phyloP scores from a whole-genome alignment of 2,329 filamentous ascomycete species.

The Reticulascus tulasneorum region DNA sequence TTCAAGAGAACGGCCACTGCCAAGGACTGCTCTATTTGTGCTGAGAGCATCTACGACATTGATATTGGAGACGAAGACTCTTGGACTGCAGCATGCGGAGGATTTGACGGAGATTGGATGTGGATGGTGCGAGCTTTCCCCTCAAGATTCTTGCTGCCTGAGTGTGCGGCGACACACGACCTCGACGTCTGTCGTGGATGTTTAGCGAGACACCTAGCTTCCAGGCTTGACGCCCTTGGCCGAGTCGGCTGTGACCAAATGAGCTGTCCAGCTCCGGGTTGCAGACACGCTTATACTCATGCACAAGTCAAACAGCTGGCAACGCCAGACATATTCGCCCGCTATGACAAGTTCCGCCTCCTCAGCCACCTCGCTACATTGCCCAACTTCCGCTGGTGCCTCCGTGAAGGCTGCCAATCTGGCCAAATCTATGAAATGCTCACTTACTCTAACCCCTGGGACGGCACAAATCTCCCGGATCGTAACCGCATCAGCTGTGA shows the following conservation, averaged over 20 bases:
- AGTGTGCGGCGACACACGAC: conserved; percentile 8
- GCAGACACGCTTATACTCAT: conserved; percentile 12
- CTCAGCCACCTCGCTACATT: conserved; percentile 2
- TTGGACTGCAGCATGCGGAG: not conserved
- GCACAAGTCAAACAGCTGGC: conserved; percentile 10
- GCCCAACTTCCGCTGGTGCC: conserved; percentile 21
- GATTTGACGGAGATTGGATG: conserved; percentile 9
- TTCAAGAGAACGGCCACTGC: too few relatives aligned
- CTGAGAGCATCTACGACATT: conserved; percentile 8
- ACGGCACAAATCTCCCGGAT: too few relatives aligned
- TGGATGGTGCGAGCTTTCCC: conserved; percentile 10
- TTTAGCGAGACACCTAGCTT: conserved; percentile 7
- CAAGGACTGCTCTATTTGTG: conserved; percentile 13
- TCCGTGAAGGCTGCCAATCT: conserved; percentile 16
- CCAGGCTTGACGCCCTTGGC: conserved; percentile 11
- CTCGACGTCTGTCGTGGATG: conserved; percentile 15
- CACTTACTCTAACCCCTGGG: not conserved
- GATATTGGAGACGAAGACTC: not conserved
- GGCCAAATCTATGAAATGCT: conserved; percentile 18
- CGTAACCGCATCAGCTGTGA: conserved; percentile 18
- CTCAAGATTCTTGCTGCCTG: conserved; percentile 1
- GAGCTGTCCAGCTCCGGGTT: conserved; percentile 9
- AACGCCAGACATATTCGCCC: conserved; percentile 3
- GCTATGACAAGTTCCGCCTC: conserved; percentile 13
- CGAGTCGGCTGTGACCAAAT: conserved; percentile 3